Percentiles rank a stretch among this genome's conserved stretches.
phyloP scores from a whole-genome alignment of 495 filamentous ascomycete genomes.

The Durotheca rogersii region DNA sequence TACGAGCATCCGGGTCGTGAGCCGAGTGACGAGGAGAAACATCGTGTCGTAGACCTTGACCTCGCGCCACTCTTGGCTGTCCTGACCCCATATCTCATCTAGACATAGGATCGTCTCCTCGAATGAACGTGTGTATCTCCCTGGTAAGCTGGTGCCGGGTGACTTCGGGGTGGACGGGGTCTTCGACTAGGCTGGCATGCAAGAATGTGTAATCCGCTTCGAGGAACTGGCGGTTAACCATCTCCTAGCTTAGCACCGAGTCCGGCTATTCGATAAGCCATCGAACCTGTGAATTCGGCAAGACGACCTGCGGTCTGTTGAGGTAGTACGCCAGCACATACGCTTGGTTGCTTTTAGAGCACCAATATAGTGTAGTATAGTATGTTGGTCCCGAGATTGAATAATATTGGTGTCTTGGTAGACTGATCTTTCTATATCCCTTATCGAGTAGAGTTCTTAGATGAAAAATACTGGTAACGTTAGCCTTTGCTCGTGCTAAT shows the following conservation, averaged over 20 bases:
- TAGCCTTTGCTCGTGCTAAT: conserved; percentile 9
- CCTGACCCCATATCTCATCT: conserved; percentile 38
- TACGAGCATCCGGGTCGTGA: conserved; percentile 48
- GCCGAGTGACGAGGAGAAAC: conserved; percentile 41
- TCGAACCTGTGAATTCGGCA: conserved; percentile 38
- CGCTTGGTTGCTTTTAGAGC: conserved; percentile 38
- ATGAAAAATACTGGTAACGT: conserved; percentile 7
- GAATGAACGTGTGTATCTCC: conserved; percentile 32
- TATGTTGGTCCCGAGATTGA: no score
- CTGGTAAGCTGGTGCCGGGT: conserved; percentile 42
- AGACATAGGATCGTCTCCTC: conserved; percentile 41
- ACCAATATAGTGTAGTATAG: conserved; percentile 33
- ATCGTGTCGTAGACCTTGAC: conserved; percentile 43
- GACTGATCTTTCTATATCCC: conserved; percentile 12
- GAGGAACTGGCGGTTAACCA: conserved; percentile 41
- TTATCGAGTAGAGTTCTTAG: conserved; percentile 17
- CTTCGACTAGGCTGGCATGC: conserved; percentile 32
- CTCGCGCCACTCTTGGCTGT: conserved; percentile 41
- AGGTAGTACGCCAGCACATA: conserved; percentile 45
- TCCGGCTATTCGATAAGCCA: conserved; percentile 50
- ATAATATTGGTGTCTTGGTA: no score
- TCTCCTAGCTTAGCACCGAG: conserved; percentile 35
- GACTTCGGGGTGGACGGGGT: conserved; percentile 35
- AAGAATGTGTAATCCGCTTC: conserved; percentile 42
- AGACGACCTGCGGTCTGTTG: conserved; percentile 44